Base-by-base conservation (phyloP, 1,284 basidiomycete genomes). In the Wallemia mellicola region DNA sequence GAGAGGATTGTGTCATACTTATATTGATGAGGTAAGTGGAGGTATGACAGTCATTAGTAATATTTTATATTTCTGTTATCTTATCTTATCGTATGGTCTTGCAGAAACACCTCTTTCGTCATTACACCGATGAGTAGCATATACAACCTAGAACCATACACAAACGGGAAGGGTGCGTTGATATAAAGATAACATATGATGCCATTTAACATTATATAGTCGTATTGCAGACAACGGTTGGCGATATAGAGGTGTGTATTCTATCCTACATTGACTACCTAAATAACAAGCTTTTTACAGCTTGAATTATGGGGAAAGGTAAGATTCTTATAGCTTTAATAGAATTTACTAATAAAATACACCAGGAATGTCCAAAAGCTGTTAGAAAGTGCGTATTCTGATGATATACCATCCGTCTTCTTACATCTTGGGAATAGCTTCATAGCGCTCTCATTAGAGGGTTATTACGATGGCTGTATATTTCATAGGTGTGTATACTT, bases 241-340 rank as follows among this genome's bases (percentile, higher is more conserved):
- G 88, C 24, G 87, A 92, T 66, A 81, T 94, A 57, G 87, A 91
- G 65, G 71, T 71, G 28, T 60, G 67, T 60, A 32, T 9, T 27
- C n/a, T n/a, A n/a, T n/a, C n/a, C n/a, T n/a, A n/a, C n/a, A n/a
- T n/a, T n/a, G n/a, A n/a, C n/a, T n/a, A n/a, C n/a, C n/a, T n/a
- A n/a, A n/a, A n/a, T n/a, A n/a, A n/a, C n/a, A n/a, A n/a, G n/a
- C n/a, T n/a, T n/a, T n/a, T n/a, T n/a, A n/a, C n/a, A 74, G 67
- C 81, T 96, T 57, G 92, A 96, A 68, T 74, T 98, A 60, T 98
- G 91, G 88, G 79, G 86, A 22, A 88, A 86, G 72, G 83, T 82
- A 61, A 22, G 68, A 63, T 17, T 3, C 15, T 59, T 24, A 19
- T 7, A 14, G 33, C 2, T 9, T 24, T 26, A 28, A 17, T 22